Conservation (phyloP, 1,139 yeast genomes). For the Suhomyces maxii region DNA sequence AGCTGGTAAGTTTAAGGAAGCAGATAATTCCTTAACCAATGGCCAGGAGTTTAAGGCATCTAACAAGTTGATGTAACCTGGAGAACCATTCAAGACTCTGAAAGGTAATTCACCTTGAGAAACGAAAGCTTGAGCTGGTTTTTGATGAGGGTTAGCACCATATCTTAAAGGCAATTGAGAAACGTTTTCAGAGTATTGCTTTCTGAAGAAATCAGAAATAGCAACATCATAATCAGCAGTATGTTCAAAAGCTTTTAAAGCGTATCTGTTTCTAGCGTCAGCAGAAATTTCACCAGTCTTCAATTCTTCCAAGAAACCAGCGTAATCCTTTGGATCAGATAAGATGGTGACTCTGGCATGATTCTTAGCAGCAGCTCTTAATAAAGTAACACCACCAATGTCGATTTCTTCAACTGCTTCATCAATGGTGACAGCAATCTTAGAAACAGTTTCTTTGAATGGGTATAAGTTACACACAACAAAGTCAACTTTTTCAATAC, state of each 20-base stretch:
- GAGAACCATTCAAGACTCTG: conserved; percentile 90
- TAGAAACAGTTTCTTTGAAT: conserved; percentile 94
- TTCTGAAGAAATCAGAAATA: conserved; percentile 95
- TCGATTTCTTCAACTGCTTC: conserved; percentile 99
- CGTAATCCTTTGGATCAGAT: conserved; percentile 91
- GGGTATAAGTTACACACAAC: conserved; percentile 98
- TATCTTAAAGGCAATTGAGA: conserved; percentile 93
- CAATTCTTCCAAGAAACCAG: conserved; percentile 80
- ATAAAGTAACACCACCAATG: conserved; percentile 95
- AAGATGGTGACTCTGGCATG: conserved; percentile 93
- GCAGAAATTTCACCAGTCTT: conserved; percentile 67
- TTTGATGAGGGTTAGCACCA: conserved; percentile 99
- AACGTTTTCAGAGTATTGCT: conserved; percentile 86
- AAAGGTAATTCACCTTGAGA: conserved; percentile 86
- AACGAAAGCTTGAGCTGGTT: conserved; percentile 97
- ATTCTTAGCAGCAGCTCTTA: conserved; percentile 98
- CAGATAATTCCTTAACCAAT: conserved; percentile 91
- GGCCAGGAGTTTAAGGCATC: conserved; percentile 99
- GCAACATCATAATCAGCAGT: conserved; percentile 97
- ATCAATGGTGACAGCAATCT: conserved; percentile 90
- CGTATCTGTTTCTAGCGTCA: conserved; percentile 77
- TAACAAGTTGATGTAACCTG: conserved; percentile 93
- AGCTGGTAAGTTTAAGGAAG: conserved; percentile 92
- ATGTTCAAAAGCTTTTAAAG: conserved; percentile 96
- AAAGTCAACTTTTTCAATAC: conserved; percentile 91